phyloP scores from a whole-genome alignment of 495 filamentous ascomycete genomes.

The Hypoxylon subgilvum region DNA sequence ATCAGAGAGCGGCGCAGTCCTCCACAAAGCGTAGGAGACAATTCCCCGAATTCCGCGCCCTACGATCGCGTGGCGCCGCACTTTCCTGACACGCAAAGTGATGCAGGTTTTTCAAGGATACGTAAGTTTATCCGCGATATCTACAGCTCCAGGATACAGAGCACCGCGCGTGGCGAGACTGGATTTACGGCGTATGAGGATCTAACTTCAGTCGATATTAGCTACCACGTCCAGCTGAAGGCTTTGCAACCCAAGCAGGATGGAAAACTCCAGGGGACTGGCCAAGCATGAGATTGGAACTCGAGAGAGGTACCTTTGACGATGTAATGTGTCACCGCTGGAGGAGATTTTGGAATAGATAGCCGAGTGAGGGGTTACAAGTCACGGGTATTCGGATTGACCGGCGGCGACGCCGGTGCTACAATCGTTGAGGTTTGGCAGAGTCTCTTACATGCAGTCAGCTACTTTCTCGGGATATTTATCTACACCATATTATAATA shows the following conservation, averaged over 20 bases:
- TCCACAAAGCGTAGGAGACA: neutral
- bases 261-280: too few relatives aligned
- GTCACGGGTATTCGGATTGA: too few relatives aligned
- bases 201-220: conserved; percentile 9
- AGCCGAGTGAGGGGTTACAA: too few relatives aligned
- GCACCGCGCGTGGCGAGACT: neutral
- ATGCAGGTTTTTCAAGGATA: conserved; percentile 1
- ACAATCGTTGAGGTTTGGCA: too few relatives aligned
- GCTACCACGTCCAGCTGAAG: conserved; percentile 12
- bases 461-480: neutral
- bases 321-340: too few relatives aligned
- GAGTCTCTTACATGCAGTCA: too few relatives aligned
- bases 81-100: neutral
- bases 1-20: conserved; percentile 8
- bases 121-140: conserved; percentile 13
- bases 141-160: conserved; percentile 1
- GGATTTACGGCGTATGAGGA: neutral
- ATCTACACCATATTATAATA: conserved; percentile 1
- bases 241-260: too few relatives aligned
- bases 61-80: conserved; percentile 2
- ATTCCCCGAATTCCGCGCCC: conserved; percentile 3
- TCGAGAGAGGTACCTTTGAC: too few relatives aligned
- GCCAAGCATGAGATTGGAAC: too few relatives aligned
- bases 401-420: too few relatives aligned
- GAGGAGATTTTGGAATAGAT: too few relatives aligned